phyloP scores from a whole-genome alignment of 306 rosid genomes.

The Trifolium pratense region DNA sequence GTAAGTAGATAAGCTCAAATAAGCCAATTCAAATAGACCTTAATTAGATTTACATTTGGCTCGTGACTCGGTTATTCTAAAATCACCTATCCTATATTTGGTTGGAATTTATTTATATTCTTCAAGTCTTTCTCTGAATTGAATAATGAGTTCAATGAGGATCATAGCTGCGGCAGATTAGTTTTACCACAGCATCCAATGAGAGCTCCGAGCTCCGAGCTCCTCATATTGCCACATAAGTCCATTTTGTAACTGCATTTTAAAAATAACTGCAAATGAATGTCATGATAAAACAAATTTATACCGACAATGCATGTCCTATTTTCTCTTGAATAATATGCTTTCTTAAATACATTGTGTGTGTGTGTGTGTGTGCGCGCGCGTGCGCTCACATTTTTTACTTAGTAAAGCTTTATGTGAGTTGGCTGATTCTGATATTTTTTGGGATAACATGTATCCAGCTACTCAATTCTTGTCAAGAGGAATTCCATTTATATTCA shows the following conservation, averaged over 20 bases:
- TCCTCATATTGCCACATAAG: neutral
- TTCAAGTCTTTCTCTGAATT: neutral
- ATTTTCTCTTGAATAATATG: too few relatives aligned
- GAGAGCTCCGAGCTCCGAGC: neutral
- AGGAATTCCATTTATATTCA: slow-evolving; percentile 92
- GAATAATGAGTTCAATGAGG: neutral
- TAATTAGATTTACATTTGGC: too few relatives aligned
- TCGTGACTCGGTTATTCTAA: too few relatives aligned
- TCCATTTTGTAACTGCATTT: neutral
- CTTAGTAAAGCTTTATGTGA: neutral
- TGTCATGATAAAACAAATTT: neutral
- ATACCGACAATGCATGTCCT: too few relatives aligned
- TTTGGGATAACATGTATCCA: slow-evolving; percentile 40
- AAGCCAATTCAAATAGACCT: too few relatives aligned
- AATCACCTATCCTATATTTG: too few relatives aligned
- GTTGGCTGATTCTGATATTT: slow-evolving; percentile 4
- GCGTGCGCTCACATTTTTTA: neutral
- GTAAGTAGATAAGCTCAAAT: too few relatives aligned
- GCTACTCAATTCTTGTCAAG: slow-evolving; percentile 96
- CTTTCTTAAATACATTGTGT: too few relatives aligned
- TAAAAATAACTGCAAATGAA: neutral
- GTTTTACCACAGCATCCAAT: neutral
- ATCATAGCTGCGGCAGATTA: neutral
- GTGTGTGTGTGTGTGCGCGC: neutral
- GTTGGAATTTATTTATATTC: neutral